Conservation (phyloP, 495 filamentous ascomycete genomes). For the Annulohypoxylon stygium region DNA sequence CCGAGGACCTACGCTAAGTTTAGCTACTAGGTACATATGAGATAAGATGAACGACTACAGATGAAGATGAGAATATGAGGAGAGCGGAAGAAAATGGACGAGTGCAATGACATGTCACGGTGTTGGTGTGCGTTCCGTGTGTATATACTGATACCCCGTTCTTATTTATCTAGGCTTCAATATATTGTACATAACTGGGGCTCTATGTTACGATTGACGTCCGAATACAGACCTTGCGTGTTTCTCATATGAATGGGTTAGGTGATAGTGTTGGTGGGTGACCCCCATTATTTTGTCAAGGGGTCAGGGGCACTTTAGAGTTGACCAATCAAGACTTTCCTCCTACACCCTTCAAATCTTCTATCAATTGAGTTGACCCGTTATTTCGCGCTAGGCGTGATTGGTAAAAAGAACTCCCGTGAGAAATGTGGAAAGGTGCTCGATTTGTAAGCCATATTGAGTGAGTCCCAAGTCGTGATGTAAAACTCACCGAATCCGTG, state of each 20-base stretch:
- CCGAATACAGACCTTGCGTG: not conserved
- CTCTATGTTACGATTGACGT: not conserved
- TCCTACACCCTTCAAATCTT: not conserved
- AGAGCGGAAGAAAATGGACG: not conserved
- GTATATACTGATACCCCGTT: constrained; percentile 44
- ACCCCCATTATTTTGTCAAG: not conserved
- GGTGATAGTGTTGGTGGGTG: no score
- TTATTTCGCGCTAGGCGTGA: not conserved
- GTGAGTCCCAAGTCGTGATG: not conserved
- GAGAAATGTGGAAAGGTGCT: not conserved
- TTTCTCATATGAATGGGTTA: not conserved
- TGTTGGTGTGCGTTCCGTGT: constrained; percentile 8
- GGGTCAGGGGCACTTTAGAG: not conserved
- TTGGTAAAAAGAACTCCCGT: not conserved
- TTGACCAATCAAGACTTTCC: not conserved
- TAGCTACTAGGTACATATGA: not conserved
- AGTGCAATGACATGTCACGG: constrained; percentile 11
- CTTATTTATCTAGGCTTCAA: constrained; percentile 16
- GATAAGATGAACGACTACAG: not conserved
- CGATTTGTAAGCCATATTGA: constrained; percentile 6
- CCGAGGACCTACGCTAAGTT: not conserved
- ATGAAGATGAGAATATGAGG: not conserved
- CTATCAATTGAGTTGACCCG: not conserved
- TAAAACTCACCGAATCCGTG: not conserved
- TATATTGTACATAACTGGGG: not conserved